Evolutionary conservation across 1,139 yeast genomes (phyloP), one percentile per base, ranked within the genome.

Genomic region (Hansenula anomala): DNA sequence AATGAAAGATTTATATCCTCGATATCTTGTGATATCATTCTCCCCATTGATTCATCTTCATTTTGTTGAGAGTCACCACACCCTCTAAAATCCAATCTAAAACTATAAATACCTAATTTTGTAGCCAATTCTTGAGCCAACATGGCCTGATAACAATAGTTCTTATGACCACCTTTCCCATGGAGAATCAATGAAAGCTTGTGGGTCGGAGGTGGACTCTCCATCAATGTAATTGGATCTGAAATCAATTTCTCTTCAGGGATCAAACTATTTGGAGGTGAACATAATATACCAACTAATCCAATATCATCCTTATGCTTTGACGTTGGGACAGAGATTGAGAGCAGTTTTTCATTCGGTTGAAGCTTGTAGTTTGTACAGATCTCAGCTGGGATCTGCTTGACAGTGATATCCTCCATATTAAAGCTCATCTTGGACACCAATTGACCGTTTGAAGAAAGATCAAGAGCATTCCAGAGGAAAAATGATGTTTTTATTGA

Each of bases 91-190:
- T 90, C 97, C 48, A 89, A 80, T 49, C 97, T 65, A 36, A 85
- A 67, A 1, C 81, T 72, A 56, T 71, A 76, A 37, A 78, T 65
- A 0, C 95, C 95, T 44, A 73, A 60, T 20, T 72, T 69, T 6
- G 66, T 59, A 0, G 92, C 80, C 38, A 90, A 58, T 27, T 62
- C 61, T 32, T 76, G 74, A 1, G 95, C 92, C 36, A 88, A 59
- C 16, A 63, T 50, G 31, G 74, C 73, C 49, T 83, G 90, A 60
- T 84, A 89, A 44, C 87, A 78, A 58, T 87, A 83, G 62, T 85
- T 76, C 46, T 89, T 75, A 57, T 89, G 95, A 0, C 96, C 95
- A 0, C 81, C 89, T 47, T 78, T 84, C 3, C 97, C 97, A 56
- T 90, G 97, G 16, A 69, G 48, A 11, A 79, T 46, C 4, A 80